These are phyloP conservation scores for Pseudoperonospora humuli DNA, from an alignment of 352 stramenopile genomes.

Conservation along the genomic window DNA sequence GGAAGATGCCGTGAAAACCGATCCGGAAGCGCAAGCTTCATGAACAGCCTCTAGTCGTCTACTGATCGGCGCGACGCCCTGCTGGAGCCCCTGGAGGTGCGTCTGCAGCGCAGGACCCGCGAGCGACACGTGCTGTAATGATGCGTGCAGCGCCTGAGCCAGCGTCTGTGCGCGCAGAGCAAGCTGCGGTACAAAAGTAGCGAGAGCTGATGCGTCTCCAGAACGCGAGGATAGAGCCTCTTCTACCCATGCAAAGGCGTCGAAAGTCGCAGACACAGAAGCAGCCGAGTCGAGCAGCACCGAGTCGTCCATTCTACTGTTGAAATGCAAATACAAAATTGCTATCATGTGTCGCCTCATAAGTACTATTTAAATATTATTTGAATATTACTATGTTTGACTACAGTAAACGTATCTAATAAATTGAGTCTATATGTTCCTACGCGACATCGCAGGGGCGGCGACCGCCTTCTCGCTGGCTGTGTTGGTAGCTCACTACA, in stretches of 20 bases:
- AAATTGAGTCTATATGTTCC: slow-evolving; percentile 5
- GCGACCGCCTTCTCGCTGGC: slow-evolving; percentile 32
- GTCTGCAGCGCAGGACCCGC: slow-evolving; percentile 41
- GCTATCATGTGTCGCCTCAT: too few relatives aligned
- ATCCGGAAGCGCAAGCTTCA: slow-evolving; percentile 18
- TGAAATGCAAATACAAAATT: too few relatives aligned
- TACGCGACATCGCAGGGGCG: slow-evolving; percentile 34
- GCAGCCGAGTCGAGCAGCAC: slow-evolving; percentile 35
- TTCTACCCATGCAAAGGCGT: slow-evolving; percentile 68
- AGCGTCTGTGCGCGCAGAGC: slow-evolving; percentile 55
- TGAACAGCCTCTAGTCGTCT: slow-evolving; percentile 36
- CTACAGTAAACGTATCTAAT: too few relatives aligned
- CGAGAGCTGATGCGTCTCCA: slow-evolving; percentile 24
- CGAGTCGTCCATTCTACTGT: slow-evolving; percentile 13
- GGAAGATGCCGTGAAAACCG: not conserved
- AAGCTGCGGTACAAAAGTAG: slow-evolving; percentile 46
- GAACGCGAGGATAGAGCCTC: slow-evolving; percentile 38
- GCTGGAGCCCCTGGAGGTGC: slow-evolving; percentile 43
- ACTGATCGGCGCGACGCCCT: slow-evolving; percentile 31
- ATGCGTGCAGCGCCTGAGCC: slow-evolving; percentile 41
- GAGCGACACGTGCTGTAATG: slow-evolving; percentile 53
- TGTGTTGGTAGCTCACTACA: slow-evolving; percentile 24
- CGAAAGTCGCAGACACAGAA: slow-evolving; percentile 42
- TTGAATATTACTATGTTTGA: too few relatives aligned
- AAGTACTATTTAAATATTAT: too few relatives aligned